Conservation (phyloP, 768 basidiomycete species). For the Pleurotus ostreatus region DNA sequence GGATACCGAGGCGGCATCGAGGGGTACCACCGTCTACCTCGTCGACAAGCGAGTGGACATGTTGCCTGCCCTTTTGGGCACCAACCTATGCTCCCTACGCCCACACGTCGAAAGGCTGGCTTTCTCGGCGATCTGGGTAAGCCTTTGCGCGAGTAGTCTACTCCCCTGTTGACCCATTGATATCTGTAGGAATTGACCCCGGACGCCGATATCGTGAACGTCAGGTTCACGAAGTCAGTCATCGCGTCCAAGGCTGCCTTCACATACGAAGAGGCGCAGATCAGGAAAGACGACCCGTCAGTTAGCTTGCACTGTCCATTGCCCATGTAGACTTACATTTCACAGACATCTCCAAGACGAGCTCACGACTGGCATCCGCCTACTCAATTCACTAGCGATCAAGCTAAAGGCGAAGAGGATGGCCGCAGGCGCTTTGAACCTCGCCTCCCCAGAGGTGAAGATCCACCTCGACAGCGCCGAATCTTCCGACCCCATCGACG, state of each 20-base stretch:
- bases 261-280: constrained; percentile 95
- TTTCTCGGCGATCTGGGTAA: constrained; percentile 94
- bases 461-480: constrained; percentile 93
- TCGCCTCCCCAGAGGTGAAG: constrained; percentile 98
- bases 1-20: constrained; percentile 93
- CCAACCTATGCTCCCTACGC: constrained; percentile 90
- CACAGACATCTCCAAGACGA: constrained; percentile 72
- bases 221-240: constrained; percentile 92
- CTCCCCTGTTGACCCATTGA: neutral
- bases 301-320: constrained; percentile 18
- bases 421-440: constrained; percentile 94
- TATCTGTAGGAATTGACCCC: constrained; percentile 75
- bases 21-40: constrained; percentile 93
- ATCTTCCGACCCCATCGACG: constrained; percentile 93
- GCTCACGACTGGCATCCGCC: constrained; percentile 79
- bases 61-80: constrained; percentile 90
- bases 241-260: constrained; percentile 96
- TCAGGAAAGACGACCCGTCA: constrained; percentile 88
- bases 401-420: constrained; percentile 85
- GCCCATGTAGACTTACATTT: neutral
- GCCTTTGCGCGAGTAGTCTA: constrained; percentile 7
- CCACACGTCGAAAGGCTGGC: constrained; percentile 93
- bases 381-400: constrained; percentile 82
- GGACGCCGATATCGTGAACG: constrained; percentile 85
- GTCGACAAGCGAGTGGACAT: constrained; percentile 99